These are phyloP conservation scores for Phytophthora multivora DNA, from an alignment of 352 stramenopile species.

Conservation along the genomic window DNA sequence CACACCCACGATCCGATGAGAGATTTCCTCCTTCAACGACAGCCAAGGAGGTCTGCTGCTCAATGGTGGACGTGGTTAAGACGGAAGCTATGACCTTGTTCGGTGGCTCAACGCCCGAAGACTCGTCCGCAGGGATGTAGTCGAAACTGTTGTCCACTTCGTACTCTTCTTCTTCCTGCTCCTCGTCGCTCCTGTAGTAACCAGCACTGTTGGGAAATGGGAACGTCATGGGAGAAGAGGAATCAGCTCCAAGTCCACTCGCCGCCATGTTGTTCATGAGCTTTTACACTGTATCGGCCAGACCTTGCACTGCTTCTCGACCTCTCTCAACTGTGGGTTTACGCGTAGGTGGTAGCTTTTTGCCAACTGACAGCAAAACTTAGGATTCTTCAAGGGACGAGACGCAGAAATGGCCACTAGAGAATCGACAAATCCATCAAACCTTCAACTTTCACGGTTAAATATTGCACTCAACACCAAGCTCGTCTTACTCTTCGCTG, in stretches of 20 bases:
- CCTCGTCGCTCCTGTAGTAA: constrained; percentile 21
- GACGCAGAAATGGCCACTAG: constrained; percentile 12
- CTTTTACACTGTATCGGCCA: constrained; percentile 11
- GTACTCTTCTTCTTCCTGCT: constrained; percentile 6
- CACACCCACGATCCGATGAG: too few relatives aligned
- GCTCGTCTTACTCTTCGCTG: constrained; percentile 62
- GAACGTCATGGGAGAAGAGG: background rate
- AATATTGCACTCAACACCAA: constrained; percentile 29
- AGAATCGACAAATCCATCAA: constrained; percentile 8
- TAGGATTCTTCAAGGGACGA: constrained; percentile 12
- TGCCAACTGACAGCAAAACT: constrained; percentile 13
- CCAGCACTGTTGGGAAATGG: background rate
- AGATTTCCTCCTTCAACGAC: too few relatives aligned
- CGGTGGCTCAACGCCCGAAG: background rate
- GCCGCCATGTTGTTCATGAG: constrained; percentile 21
- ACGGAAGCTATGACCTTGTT: background rate
- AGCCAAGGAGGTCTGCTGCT: constrained; percentile 1
- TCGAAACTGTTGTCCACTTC: constrained; percentile 19
- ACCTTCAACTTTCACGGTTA: constrained; percentile 18
- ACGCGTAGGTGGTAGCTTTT: background rate
- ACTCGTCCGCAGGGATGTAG: background rate
- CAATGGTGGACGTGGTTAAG: background rate
- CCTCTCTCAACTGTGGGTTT: constrained; percentile 3
- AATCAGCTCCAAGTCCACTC: constrained; percentile 25
- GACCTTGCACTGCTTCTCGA: constrained; percentile 1